These are phyloP conservation scores for Annulohypoxylon nitens DNA, from an alignment of 495 filamentous ascomycete species.

Conservation along the genomic window DNA sequence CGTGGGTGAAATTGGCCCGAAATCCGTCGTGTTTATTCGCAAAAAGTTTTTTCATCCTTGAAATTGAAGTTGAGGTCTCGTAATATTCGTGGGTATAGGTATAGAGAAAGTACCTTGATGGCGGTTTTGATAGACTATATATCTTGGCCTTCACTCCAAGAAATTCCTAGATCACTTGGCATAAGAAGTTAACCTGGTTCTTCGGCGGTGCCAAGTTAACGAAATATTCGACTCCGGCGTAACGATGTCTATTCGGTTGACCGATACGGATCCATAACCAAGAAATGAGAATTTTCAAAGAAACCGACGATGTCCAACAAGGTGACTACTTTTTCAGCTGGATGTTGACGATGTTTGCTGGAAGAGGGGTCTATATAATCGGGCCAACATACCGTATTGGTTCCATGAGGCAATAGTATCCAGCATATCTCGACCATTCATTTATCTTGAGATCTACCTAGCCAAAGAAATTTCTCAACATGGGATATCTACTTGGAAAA, in stretches of 20 bases:
- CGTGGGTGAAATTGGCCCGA: background rate
- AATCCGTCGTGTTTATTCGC: background rate
- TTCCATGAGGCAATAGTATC: background rate
- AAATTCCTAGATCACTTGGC: slow-evolving; percentile 30
- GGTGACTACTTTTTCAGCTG: background rate
- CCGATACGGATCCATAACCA: background rate
- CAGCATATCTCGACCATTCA: background rate
- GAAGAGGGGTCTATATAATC: background rate
- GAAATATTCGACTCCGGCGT: slow-evolving; percentile 13
- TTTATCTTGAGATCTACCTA: background rate
- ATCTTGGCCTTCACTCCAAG: slow-evolving; percentile 36
- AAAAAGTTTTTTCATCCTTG: background rate
- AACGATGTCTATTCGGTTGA: slow-evolving; percentile 1
- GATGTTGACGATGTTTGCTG: background rate
- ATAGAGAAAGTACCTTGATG: slow-evolving; percentile 33
- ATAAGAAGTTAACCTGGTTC: slow-evolving; percentile 13
- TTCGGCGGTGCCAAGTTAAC: slow-evolving; percentile 28
- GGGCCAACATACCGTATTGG: background rate
- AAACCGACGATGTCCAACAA: slow-evolving; percentile 11
- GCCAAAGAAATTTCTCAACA: slow-evolving; percentile 6
- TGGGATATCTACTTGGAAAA: slow-evolving; percentile 11
- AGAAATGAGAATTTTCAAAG: background rate
- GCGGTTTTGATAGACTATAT: slow-evolving; percentile 30
- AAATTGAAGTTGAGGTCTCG: background rate
- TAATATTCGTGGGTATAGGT: background rate